phyloP scores from a whole-genome alignment of 2,329 filamentous ascomycete genomes.

The Fusarium solani-melongenae region DNA sequence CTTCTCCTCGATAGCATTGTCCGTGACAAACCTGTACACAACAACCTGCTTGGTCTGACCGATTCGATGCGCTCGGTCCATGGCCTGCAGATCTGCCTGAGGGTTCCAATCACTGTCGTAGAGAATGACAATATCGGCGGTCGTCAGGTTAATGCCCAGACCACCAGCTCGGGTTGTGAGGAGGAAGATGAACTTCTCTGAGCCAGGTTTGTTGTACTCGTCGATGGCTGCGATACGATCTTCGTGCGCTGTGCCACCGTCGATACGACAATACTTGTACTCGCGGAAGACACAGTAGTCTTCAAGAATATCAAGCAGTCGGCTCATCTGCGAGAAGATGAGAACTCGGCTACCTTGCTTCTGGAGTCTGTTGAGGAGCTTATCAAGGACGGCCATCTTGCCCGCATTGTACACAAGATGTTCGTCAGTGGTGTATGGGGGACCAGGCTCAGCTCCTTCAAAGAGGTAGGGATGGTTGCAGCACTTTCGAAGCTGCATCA shows the following conservation, averaged over 20 bases:
- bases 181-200: slow-evolving; percentile 96
- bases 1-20: slow-evolving; percentile 98
- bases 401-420: slow-evolving; percentile 93
- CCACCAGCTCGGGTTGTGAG: slow-evolving; percentile 96
- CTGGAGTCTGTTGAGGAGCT: slow-evolving; percentile 84
- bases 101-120: slow-evolving; percentile 99
- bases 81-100: slow-evolving; percentile 96
- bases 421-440: slow-evolving; percentile 97
- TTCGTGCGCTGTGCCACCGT: slow-evolving; percentile 95
- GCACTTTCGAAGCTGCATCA: slow-evolving; percentile 99
- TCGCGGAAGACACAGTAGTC: slow-evolving; percentile 97
- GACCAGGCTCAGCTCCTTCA: slow-evolving; percentile 95
- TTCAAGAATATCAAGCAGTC: slow-evolving; percentile 94
- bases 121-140: slow-evolving; percentile 93
- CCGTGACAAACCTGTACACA: slow-evolving; percentile 96
- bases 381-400: slow-evolving; percentile 98
- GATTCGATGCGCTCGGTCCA: slow-evolving; percentile 98
- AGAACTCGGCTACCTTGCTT: slow-evolving; percentile 92
- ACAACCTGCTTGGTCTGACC: slow-evolving; percentile 98
- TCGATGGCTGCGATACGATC: slow-evolving; percentile 98
- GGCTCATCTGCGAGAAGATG: slow-evolving; percentile 99
- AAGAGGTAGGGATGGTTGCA: slow-evolving; percentile 99
- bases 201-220: slow-evolving; percentile 95
- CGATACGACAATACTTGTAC: slow-evolving; percentile 96
- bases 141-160: slow-evolving; percentile 95